Conservation (phyloP, 1,284 basidiomycete species). For the Rhodotorula glutinis region DNA sequence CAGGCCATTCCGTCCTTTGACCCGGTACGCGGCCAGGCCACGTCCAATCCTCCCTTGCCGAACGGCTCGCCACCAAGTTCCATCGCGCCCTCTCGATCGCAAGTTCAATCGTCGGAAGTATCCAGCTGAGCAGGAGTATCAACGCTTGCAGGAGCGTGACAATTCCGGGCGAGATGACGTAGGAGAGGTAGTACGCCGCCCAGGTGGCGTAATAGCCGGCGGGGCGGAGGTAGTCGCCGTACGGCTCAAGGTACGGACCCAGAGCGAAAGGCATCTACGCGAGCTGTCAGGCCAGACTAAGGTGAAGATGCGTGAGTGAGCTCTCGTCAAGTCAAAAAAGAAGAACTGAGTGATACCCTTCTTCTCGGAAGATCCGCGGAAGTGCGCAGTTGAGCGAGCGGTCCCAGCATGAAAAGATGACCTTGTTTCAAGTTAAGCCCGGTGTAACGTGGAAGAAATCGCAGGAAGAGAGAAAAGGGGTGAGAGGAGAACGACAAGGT, state of each 20-base stretch:
- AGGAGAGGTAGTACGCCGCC: constrained; percentile 12
- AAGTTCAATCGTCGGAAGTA: constrained; percentile 3
- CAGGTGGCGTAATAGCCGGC: constrained; percentile 16
- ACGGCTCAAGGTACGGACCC: constrained; percentile 13
- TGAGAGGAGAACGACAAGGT: too few relatives aligned
- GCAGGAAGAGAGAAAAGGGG: too few relatives aligned
- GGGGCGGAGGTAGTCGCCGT: constrained; percentile 1
- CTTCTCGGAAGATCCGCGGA: too few relatives aligned
- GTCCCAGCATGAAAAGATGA: too few relatives aligned
- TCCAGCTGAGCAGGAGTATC: not conserved
- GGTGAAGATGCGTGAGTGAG: not conserved
- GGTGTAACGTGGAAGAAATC: too few relatives aligned
- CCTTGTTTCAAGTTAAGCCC: too few relatives aligned
- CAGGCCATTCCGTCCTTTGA: not conserved
- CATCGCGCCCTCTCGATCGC: not conserved
- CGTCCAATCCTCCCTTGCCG: not conserved
- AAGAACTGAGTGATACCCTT: too few relatives aligned
- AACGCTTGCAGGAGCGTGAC: constrained; percentile 27
- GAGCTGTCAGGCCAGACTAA: not conserved
- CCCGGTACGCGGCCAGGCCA: not conserved
- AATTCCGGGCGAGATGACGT: constrained; percentile 21
- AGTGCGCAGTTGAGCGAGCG: too few relatives aligned
- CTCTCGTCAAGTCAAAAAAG: too few relatives aligned
- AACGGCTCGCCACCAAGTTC: not conserved
- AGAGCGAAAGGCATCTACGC: constrained; percentile 16